Evolutionary conservation across 2,329 filamentous ascomycete genomes (phyloP).

Genomic region (Didymella glomerata): DNA sequence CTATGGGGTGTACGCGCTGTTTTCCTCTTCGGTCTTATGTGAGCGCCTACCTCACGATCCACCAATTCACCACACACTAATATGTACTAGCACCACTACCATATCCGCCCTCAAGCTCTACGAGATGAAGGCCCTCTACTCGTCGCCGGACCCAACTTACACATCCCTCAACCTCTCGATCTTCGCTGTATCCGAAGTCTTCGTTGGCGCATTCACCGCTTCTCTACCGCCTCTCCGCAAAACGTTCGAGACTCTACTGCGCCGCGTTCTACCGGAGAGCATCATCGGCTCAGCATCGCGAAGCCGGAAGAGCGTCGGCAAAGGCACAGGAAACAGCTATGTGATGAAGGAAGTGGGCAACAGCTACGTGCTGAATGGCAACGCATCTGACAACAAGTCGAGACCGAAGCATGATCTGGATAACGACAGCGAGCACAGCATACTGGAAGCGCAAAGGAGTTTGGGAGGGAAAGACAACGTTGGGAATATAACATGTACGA

Average conservation of each 20-base stretch:
- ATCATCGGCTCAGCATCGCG: conserved; percentile 23
- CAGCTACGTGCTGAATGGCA: conserved; percentile 18
- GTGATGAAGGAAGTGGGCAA: conserved; percentile 24
- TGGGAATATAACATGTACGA: conserved; percentile 13
- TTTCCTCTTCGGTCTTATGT: conserved; percentile 40
- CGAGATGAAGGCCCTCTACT: conserved; percentile 34
- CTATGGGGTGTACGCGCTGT: conserved; percentile 41
- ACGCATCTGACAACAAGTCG: background rate
- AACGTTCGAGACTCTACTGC: conserved; percentile 35
- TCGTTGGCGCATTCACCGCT: conserved; percentile 39
- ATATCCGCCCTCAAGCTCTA: conserved; percentile 40
- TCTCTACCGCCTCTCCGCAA: conserved; percentile 40
- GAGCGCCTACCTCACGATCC: conserved; percentile 1
- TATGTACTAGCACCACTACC: conserved; percentile 29
- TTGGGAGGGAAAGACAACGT: conserved; percentile 7
- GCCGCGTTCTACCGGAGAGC: conserved; percentile 31
- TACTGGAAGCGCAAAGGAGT: conserved; percentile 8
- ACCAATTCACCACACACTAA: conserved; percentile 1
- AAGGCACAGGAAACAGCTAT: conserved; percentile 29
- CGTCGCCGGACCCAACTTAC: conserved; percentile 35
- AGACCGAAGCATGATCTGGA: conserved; percentile 17
- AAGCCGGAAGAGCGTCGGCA: conserved; percentile 13
- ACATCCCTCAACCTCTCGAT: conserved; percentile 36
- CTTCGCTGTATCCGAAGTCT: conserved; percentile 37
- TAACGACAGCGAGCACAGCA: conserved; percentile 17